phyloP scores from a whole-genome alignment of 148 eudicot species.

The Heliamphora exappendiculata region DNA sequence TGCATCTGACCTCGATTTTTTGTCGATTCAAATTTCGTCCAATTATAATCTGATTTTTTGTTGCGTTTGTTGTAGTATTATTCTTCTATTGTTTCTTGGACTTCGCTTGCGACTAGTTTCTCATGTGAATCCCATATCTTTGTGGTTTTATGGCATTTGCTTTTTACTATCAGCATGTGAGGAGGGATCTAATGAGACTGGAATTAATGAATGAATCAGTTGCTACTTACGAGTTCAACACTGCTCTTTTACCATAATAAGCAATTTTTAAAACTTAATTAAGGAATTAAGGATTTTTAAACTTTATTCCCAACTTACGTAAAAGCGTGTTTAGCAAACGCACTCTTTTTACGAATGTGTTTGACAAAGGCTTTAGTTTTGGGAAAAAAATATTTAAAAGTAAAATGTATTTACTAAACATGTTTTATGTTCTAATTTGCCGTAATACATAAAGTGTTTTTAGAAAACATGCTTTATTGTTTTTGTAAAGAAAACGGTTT shows the following conservation, averaged over 20 bases:
- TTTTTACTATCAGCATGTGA: neutral
- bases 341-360: neutral
- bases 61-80: neutral
- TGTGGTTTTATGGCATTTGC: neutral
- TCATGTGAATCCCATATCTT: neutral
- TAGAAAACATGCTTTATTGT: too few species aligned
- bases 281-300: too few species aligned
- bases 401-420: too few species aligned
- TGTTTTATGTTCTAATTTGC: too few species aligned
- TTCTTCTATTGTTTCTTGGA: neutral
- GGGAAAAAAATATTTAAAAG: neutral
- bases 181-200: neutral
- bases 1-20: neutral
- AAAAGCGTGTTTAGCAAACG: neutral
- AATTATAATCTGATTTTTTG: neutral
- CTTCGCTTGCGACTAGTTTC: neutral
- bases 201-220: neutral
- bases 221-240: neutral
- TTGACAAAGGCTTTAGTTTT: neutral
- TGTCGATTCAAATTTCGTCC: neutral
- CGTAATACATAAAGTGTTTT: too few species aligned
- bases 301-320: neutral
- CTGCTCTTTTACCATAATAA: neutral
- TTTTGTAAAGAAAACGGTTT: too few species aligned
- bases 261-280: too few species aligned